Conservation (phyloP, 805 yeast species). For the Candida coleopterorum region DNA sequence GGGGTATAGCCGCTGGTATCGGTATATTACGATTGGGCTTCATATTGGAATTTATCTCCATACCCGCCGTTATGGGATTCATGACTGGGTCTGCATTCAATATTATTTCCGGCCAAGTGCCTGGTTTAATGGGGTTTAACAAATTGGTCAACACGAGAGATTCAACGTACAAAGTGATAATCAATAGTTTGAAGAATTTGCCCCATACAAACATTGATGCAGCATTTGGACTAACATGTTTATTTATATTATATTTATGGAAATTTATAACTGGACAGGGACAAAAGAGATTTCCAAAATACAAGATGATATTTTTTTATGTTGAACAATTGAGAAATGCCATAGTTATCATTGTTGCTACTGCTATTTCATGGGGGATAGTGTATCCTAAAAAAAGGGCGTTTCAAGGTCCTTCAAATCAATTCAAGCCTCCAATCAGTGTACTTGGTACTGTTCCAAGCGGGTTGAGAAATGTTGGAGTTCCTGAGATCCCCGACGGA, state of each 20-base stretch:
- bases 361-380: conserved; percentile 77
- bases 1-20: conserved; percentile 76
- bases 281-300: conserved; percentile 60
- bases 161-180: conserved; percentile 64
- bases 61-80: conserved; percentile 91
- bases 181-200: conserved; percentile 67
- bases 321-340: conserved; percentile 76
- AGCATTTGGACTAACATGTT: conserved; percentile 78
- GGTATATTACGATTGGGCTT: conserved; percentile 85
- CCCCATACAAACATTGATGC: conserved; percentile 71
- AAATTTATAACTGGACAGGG: conserved; percentile 58
- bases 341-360: conserved; percentile 72
- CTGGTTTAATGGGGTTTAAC: conserved; percentile 74
- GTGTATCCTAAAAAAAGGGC: conserved; percentile 43
- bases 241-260: conserved; percentile 69
- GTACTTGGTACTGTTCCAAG: conserved; percentile 77
- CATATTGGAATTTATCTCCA: conserved; percentile 80
- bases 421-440: conserved; percentile 44
- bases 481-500: conserved; percentile 59
- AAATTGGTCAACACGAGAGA: conserved; percentile 65
- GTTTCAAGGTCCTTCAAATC: conserved; percentile 24
- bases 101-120: conserved; percentile 81
- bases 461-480: conserved; percentile 76
- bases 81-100: conserved; percentile 92
- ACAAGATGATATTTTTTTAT: conserved; percentile 59